Percentiles rank a stretch among this genome's conserved stretches.
Conservation (phyloP, 495 filamentous ascomycete species). For the Penicillium salamii region DNA sequence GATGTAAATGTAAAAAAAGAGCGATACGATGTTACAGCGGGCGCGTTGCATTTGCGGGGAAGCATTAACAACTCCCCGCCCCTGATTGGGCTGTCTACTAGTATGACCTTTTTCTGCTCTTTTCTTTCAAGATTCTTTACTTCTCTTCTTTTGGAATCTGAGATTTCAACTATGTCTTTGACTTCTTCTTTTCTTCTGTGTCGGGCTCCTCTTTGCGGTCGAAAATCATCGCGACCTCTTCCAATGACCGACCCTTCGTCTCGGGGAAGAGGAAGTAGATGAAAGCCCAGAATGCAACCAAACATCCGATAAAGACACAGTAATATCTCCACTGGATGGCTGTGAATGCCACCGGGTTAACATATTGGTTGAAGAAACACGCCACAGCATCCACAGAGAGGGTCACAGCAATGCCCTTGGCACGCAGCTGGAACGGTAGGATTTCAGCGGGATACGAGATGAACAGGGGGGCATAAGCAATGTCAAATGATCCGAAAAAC, state of each 20-base stretch:
- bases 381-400: slow-evolving; percentile 57
- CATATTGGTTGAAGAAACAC: slow-evolving; percentile 55
- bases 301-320: slow-evolving; percentile 56
- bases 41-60: slow-evolving; percentile 1
- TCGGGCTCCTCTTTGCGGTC: slow-evolving; percentile 27
- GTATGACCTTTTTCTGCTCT: background rate
- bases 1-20: background rate
- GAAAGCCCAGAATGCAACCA: slow-evolving; percentile 52
- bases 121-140: background rate
- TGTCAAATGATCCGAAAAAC: slow-evolving; percentile 54
- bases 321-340: slow-evolving; percentile 56
- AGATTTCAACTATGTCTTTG: background rate
- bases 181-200: background rate
- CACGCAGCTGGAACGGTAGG: slow-evolving; percentile 63
- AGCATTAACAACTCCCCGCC: slow-evolving; percentile 9
- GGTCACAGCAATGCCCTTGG: slow-evolving; percentile 67
- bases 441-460: slow-evolving; percentile 66
- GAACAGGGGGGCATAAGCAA: slow-evolving; percentile 58
- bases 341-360: slow-evolving; percentile 57
- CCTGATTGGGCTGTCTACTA: slow-evolving; percentile 11
- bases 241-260: slow-evolving; percentile 62
- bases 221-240: slow-evolving; percentile 62
- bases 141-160: background rate
- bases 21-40: background rate
- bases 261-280: slow-evolving; percentile 69